These are phyloP conservation scores for Tulasnella sp. DNA, from an alignment of 768 basidiomycete genomes.

Conservation along the genomic window DNA sequence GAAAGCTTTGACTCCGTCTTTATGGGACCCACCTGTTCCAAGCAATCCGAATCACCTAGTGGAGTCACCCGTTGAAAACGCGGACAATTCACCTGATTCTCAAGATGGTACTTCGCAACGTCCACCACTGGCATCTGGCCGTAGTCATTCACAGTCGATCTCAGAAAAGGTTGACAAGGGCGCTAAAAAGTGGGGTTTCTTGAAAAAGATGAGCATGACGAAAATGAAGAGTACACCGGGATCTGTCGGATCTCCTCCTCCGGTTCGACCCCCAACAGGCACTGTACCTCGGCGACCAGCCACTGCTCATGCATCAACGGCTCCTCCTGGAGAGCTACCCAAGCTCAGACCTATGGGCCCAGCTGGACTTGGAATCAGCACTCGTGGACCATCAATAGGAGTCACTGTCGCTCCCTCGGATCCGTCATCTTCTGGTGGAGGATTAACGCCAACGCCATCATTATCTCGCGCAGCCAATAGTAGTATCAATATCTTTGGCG, in stretches of 20 bases:
- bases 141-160: not conserved
- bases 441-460: too few relatives aligned
- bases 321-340: too few relatives aligned
- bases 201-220: constrained; percentile 96
- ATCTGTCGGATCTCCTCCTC: not conserved
- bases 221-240: constrained; percentile 42
- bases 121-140: constrained; percentile 4
- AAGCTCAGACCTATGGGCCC: too few relatives aligned
- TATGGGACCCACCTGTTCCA: not conserved
- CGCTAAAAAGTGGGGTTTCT: constrained; percentile 78
- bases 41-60: too few relatives aligned
- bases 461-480: too few relatives aligned
- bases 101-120: not conserved
- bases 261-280: not conserved
- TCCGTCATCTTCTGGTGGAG: too few relatives aligned
- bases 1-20: not conserved
- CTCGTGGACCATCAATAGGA: too few relatives aligned
- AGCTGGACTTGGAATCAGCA: too few relatives aligned
- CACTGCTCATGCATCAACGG: not conserved
- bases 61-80: too few relatives aligned
- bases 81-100: too few relatives aligned
- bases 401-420: too few relatives aligned
- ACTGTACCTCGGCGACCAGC: not conserved
- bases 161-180: constrained; percentile 30
- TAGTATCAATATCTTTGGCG: too few relatives aligned